Evolutionary conservation across 306 rosid genomes (phyloP), one percentile per base, ranked within the genome.

Genomic region (Canavalia gladiata): DNA sequence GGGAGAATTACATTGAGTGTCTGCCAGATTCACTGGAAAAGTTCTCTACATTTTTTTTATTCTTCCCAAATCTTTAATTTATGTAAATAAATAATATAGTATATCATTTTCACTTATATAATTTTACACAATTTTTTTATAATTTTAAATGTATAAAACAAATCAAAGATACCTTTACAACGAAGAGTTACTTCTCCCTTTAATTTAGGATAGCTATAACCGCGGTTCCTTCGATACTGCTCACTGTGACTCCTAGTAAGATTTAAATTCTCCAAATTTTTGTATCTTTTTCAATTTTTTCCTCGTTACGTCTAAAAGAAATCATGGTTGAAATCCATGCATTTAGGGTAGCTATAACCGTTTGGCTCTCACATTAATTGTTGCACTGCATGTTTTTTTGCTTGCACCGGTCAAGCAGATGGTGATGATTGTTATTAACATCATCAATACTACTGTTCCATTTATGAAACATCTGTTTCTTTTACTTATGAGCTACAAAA

Each of bases 401-500:
- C 62, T 78, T 68, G 68, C 71, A 35, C n/a, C 30, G 7, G 50
- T 39, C 47, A 81, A 64, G 50, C 54, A 49, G 42, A 45, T 6
- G 47, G 31, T 7, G 69, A 51, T 28, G 52, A 57, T 66, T 59
- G 74, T 67, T 72, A 37, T 77, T 41, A 43, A 18, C 25, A 18
- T 65, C 45, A 52, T 13, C 43, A 47, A 13, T 33, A 18, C 4
- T 34, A 67, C 13, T 9, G n/a, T 52, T 41, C 70, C 76, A 11
- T 77, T 8, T 67, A 12, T 60, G 25, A 59, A 51, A 52, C 25
- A 45, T 72, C 57, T 55, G 60, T 71, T 37, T 72, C 72, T 65
- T 10, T 50, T 33, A 49, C 68, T 50, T 57, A 59, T 67, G 65
- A 52, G 83, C 51, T 83, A 51, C 6, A 78, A 71, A 81, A 64